Base-by-base conservation (phyloP, 2,329 filamentous ascomycete genomes). In the Fusarium sp. region DNA sequence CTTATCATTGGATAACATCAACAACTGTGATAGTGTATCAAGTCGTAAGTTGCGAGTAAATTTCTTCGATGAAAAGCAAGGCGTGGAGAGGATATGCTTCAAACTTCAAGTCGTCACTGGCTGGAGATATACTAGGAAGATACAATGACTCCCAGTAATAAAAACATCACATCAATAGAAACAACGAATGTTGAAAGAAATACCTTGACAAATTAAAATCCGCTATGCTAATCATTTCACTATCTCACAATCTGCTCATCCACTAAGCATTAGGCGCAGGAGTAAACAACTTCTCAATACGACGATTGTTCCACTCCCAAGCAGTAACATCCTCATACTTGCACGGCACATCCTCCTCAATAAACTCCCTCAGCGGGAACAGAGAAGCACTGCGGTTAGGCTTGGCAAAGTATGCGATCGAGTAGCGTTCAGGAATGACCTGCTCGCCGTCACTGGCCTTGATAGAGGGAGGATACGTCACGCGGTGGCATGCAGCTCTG, bases 401-500 rank as follows among this genome's bases (percentile, higher is more conserved):
- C 65, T 80, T 72, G 6, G 67, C 71, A 61, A 75, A 73, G 39
- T 75, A 75, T 1, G 72, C 72, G 4, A 73, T 68, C 0, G 73
- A 75, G 45, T 68, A 74, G 13, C 73, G 47, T 37, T 74, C 73
- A 3, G 74, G 74, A 11, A 80, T 69, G 3, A 63, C 53, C 3
- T 59, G 53, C 18, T 72, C 64, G 9, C 67, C 69, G 5, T 68
- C 69, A 0, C 53, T 41, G 2, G 54, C 65, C 49, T 58, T 71
- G 27, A 75, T 51, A 0, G 58, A 48, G 11, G 65, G 70, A 8
- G 77, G 78, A 5, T 71, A 57, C 4, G 67, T 75, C 2, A 82
- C 78, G 5, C 72, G 75, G 50, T 82, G 80, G 10, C 76, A 66
- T 0, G 75, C 76, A 0, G 77, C 74, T n/a, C 59, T 69, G 48